phyloP scores from a whole-genome alignment of 2,329 filamentous ascomycete genomes.

The Pseudocercospora pini-densiflorae region DNA sequence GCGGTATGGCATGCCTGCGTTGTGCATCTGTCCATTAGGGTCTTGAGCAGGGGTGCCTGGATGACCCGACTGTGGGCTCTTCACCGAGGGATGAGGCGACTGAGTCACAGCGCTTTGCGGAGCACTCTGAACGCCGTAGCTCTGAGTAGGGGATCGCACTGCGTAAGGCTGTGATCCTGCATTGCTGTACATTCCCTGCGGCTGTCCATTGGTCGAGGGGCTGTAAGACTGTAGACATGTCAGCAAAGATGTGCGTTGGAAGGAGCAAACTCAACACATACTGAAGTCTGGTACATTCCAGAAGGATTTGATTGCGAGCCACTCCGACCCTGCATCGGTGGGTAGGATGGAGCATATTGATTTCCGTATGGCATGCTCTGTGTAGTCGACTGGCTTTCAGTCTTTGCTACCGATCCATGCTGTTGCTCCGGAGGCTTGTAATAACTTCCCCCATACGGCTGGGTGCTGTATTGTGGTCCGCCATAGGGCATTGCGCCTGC shows the following conservation, averaged over 20 bases:
- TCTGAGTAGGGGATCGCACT: slow-evolving; percentile 37
- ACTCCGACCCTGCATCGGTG: slow-evolving; percentile 32
- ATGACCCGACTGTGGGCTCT: slow-evolving; percentile 35
- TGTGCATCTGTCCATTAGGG: slow-evolving; percentile 26
- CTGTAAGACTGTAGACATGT: slow-evolving; percentile 26
- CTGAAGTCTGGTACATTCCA: slow-evolving; percentile 35
- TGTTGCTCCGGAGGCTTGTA: slow-evolving; percentile 35
- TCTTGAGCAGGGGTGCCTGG: slow-evolving; percentile 24
- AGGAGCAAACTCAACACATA: background rate
- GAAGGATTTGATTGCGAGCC: slow-evolving; percentile 31
- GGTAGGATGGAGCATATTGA: slow-evolving; percentile 35
- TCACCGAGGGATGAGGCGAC: slow-evolving; percentile 35
- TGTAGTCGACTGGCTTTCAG: slow-evolving; percentile 31
- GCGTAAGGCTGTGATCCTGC: slow-evolving; percentile 34
- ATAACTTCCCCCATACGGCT: slow-evolving; percentile 32
- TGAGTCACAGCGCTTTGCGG: slow-evolving; percentile 35
- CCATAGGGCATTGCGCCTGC: slow-evolving; percentile 31
- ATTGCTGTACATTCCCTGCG: slow-evolving; percentile 33
- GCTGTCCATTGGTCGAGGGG: slow-evolving; percentile 33
- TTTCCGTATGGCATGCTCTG: slow-evolving; percentile 35
- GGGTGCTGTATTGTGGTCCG: slow-evolving; percentile 31
- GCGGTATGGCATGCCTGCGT: slow-evolving; percentile 32
- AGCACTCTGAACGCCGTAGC: slow-evolving; percentile 36
- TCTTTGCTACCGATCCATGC: slow-evolving; percentile 32
- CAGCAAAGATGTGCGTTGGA: background rate